Evolutionary conservation across 2,329 filamentous ascomycete genomes (phyloP), one percentile per base, ranked within the genome.

Genomic region (Trichoderma breve): DNA sequence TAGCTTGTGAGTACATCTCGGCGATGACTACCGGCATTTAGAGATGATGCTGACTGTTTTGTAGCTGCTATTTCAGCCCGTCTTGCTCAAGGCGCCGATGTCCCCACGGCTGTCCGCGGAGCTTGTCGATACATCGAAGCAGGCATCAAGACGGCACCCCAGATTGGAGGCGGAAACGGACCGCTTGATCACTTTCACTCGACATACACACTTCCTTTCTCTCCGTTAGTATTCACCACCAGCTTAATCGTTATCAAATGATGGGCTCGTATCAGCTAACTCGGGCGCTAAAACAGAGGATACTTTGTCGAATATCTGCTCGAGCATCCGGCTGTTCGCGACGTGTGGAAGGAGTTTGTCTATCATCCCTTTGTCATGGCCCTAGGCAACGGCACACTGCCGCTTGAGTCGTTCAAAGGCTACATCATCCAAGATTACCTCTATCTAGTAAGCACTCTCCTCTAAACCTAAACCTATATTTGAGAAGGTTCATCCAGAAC

Each of bases 341-440:
- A 83, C 0, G 86, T 91, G 1, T 98, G 95, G 95, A 84, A 90
- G 62, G 83, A 84, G 14, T 97, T 94, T 78, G 91, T 93, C 2
- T 86, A 94, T 75, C 95, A 98, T 78, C 89, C 91, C 0, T 98
- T 98, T 78, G 93, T 97, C 55, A 85, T 90, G 77, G 88, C 87
- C 15, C 85, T 98, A 78, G 94, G 92, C 0, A 86, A 91, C 72
- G 94, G 94, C 0, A 91, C 88, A 8, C 84, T 98, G 24, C 91
- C 93, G 0, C 76, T 92, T 1, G 88, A 92, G 57, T 91, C 90
- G 0, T 98, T 97, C 85, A 96, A 94, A 80, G 88, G 92, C 51
- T 98, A 98, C 79, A 89, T 98, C 71, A 87, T 96, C 11, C 95
- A 98, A 77, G 95, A 98, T 78, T 98, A 98, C 77, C 85, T 97